Percentiles rank a stretch among this genome's conserved stretches.
Conservation (phyloP, 2,329 filamentous ascomycete genomes). For the Capronia americana region DNA sequence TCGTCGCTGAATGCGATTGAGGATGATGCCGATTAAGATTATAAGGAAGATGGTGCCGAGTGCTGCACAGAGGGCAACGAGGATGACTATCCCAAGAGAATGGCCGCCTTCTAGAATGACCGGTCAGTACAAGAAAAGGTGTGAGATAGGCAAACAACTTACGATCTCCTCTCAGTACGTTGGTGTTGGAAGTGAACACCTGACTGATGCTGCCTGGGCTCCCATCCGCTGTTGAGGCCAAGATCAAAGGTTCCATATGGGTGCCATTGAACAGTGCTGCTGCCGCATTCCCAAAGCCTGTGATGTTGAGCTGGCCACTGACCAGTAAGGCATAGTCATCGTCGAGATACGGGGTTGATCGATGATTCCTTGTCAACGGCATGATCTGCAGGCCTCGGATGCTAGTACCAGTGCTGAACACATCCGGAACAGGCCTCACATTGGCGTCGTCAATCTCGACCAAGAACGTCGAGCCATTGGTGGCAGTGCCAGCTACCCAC, state of each 20-base stretch:
- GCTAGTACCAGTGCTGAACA: slow-evolving; percentile 68
- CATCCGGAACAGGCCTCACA: slow-evolving; percentile 70
- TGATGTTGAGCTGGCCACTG: slow-evolving; percentile 80
- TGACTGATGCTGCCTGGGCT: slow-evolving; percentile 75
- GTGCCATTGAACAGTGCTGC: slow-evolving; percentile 89
- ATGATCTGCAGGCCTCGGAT: slow-evolving; percentile 86
- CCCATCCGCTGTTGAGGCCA: slow-evolving; percentile 72
- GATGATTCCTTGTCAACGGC: slow-evolving; percentile 71
- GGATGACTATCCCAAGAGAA: slow-evolving; percentile 54
- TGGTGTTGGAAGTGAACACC: slow-evolving; percentile 81
- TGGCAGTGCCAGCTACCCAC: slow-evolving; percentile 79
- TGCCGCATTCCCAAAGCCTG: slow-evolving; percentile 78
- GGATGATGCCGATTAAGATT: slow-evolving; percentile 54
- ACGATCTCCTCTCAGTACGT: slow-evolving; percentile 73
- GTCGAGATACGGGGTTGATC: slow-evolving; percentile 67
- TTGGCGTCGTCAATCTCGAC: slow-evolving; percentile 78
- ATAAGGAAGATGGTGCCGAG: slow-evolving; percentile 57
- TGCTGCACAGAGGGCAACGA: slow-evolving; percentile 56
- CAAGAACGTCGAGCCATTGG: slow-evolving; percentile 74
- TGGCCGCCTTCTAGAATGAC: slow-evolving; percentile 45
- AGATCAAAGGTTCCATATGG: slow-evolving; percentile 75
- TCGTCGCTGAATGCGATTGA: slow-evolving; percentile 55
- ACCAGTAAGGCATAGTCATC: slow-evolving; percentile 76
- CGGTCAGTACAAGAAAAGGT: slow-evolving; percentile 13
- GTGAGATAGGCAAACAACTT: slow-evolving; percentile 47